Evolutionary conservation across 2,329 filamentous ascomycete genomes (phyloP), one percentile per base, ranked within the genome.

Genomic region (Alternaria conjuncta): DNA sequence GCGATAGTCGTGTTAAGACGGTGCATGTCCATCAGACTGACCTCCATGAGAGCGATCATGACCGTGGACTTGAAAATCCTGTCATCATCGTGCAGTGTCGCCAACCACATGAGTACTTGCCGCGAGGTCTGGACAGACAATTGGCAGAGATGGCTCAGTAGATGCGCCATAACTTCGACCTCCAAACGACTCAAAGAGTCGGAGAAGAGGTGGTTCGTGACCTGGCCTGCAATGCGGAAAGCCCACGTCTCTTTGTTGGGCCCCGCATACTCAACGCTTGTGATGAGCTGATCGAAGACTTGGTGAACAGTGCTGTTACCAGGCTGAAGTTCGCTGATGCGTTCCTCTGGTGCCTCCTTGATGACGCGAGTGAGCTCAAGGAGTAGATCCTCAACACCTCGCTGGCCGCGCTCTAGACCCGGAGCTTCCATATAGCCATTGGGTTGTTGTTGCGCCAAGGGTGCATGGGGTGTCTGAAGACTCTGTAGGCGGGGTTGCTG

Each of bases 1-100:
- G 92, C 88, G 69, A 94, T 86, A 55, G 92, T 89, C 21, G 87
- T 84, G 67, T 87, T 86, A 18, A 87, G 78, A 36, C 84, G 85
- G 60, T 86, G 85, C 63, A 90, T 82, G 64, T 90, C 88, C 71
- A 91, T 82, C 32, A 91, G 79, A 10, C 85, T 85, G 49, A 86
- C 85, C 65, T 87, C 85, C 63, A 90, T 84, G 30, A 91, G 82
- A 54, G 86, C 85, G 55, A 88, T 82, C 41, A 88, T 88, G 23
- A 89, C 87, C 12, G 84, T 83, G 20, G 88, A 84, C 67, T 90
- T 90, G 76, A 88, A 87, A 68, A 90, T 83, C 64, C 88, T 85
- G 68, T 79, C 78, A 46, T 89, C 85, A 57, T 89, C 86, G 57
- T 89, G 86, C 18, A 83, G 76, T 10, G 79, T 82, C 8, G 82